Percentiles rank a stretch among this genome's conserved stretches.
phyloP scores from a whole-genome alignment of 179 eudicot genomes.

The Pouteria campechiana region DNA sequence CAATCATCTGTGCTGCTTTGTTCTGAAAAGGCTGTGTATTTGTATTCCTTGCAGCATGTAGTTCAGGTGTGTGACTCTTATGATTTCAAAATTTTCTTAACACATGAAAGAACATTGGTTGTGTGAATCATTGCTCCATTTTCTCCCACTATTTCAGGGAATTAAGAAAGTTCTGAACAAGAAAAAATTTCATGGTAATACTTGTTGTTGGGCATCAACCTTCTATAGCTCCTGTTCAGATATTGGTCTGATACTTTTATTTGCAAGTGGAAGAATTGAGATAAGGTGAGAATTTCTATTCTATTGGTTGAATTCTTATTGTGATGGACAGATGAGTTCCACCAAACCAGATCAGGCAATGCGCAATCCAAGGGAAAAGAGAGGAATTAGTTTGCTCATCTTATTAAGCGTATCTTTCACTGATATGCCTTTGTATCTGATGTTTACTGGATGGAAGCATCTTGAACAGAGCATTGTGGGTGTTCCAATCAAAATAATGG shows the following conservation, averaged over 20 bases:
- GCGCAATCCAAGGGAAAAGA: neutral
- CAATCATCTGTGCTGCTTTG: constrained; percentile 48
- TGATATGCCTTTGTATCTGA: neutral
- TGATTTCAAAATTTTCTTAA: no score
- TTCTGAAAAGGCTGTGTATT: constrained; percentile 79
- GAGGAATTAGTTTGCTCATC: no score
- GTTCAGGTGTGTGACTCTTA: constrained; percentile 33
- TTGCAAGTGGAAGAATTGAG: constrained; percentile 65
- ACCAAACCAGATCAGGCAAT: no score
- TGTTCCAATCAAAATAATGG: no score
- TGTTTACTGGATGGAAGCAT: no score
- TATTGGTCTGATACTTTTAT: constrained; percentile 63
- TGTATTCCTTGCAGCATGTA: constrained; percentile 60
- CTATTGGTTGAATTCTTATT: neutral
- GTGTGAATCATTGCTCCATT: no score
- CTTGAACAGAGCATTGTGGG: no score
- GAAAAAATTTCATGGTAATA: constrained; percentile 59
- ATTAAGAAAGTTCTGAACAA: constrained; percentile 78
- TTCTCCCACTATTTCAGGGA: constrained; percentile 30
- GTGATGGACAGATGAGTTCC: neutral
- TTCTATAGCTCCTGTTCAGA: constrained; percentile 33
- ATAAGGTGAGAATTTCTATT: constrained; percentile 42
- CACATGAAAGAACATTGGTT: no score
- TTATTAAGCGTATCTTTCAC: no score
- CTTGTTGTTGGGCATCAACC: constrained; percentile 82